Evolutionary conservation across 164 flowering plant genomes (phyloP).

Genomic region (Nymphaea colorata): DNA sequence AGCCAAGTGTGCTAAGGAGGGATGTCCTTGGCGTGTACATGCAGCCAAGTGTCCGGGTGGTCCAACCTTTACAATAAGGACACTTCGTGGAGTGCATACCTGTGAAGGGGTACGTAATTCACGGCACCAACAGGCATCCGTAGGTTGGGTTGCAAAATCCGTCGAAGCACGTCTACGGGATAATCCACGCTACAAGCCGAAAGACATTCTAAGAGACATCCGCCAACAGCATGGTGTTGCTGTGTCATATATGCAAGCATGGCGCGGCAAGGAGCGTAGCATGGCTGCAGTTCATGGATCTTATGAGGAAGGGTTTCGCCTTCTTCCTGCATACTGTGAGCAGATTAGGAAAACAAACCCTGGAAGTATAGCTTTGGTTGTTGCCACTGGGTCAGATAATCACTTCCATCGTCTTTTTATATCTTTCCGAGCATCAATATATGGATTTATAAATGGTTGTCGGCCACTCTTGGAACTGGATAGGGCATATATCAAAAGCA

Average conservation of each 20-base stretch:
- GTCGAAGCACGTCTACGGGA: conserved; percentile 81
- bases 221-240: conserved; percentile 92
- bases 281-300: conserved; percentile 93
- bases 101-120: conserved; percentile 89
- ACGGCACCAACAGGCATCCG: conserved; percentile 96
- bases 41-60: conserved; percentile 85
- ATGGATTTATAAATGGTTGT: conserved; percentile 84
- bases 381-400: conserved; percentile 79
- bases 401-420: conserved; percentile 83
- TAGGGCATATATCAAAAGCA: conserved; percentile 77
- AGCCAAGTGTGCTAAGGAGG: conserved; percentile 91
- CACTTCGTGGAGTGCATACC: conserved; percentile 79
- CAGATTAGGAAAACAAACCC: conserved; percentile 47
- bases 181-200: conserved; percentile 92
- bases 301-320: conserved; percentile 46
- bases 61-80: conserved; percentile 76
- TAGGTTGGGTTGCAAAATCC: conserved; percentile 98
- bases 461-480: conserved; percentile 92
- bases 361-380: conserved; percentile 70
- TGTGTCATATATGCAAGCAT: conserved; percentile 97
- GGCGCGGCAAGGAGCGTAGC: conserved; percentile 98
- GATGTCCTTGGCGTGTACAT: conserved; percentile 99
- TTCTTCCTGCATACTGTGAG: conserved; percentile 54
- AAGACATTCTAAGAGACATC: conserved; percentile 84
- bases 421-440: conserved; percentile 82